Evolutionary conservation across 805 yeast genomes (phyloP), one percentile per base, ranked within the genome.

Genomic region (Pichia cabralensis): DNA sequence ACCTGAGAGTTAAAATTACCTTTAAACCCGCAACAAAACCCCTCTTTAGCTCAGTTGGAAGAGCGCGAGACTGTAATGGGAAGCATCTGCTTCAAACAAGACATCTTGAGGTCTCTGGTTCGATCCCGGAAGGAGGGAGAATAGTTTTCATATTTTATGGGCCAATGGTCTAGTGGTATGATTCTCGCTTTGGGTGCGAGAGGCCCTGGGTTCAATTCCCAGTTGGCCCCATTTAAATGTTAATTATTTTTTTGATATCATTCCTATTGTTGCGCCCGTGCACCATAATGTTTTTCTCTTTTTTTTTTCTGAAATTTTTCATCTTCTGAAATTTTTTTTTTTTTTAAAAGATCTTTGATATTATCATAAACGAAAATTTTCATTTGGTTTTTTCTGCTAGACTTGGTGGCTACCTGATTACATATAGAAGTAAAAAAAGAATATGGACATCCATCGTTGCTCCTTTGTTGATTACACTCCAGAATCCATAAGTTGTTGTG

Each of bases 391-490:
- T n/a, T n/a, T n/a, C n/a, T n/a, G n/a, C n/a, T n/a, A n/a, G n/a
- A n/a, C n/a, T n/a, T n/a, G n/a, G n/a, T n/a, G n/a, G n/a, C n/a
- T n/a, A n/a, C n/a, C n/a, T n/a, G n/a, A n/a, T n/a, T n/a, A n/a
- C n/a, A n/a, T n/a, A n/a, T n/a, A n/a, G n/a, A n/a, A n/a, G n/a
- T n/a, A n/a, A n/a, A 10, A 12, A 13, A 5, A 8, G 14, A 13
- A 10, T 6, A 77, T 81, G 82, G 77, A 80, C 53, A 71, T 89
- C 45, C 96, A 89, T 58, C 74, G 96, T 50, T 82, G 95, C 55
- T 69, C 95, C 35, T 89, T 92, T 60, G 85, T 86, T 58, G 95
- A 89, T 56, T 82, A 74, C 47, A 73, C 79, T 10, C 89, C 96
- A 4, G 86, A 80, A 35, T 74, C 84, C 16, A 79, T 89, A 36